Evolutionary conservation across 2,329 filamentous ascomycete genomes (phyloP).

Genomic region (Colletotrichum viniferum): DNA sequence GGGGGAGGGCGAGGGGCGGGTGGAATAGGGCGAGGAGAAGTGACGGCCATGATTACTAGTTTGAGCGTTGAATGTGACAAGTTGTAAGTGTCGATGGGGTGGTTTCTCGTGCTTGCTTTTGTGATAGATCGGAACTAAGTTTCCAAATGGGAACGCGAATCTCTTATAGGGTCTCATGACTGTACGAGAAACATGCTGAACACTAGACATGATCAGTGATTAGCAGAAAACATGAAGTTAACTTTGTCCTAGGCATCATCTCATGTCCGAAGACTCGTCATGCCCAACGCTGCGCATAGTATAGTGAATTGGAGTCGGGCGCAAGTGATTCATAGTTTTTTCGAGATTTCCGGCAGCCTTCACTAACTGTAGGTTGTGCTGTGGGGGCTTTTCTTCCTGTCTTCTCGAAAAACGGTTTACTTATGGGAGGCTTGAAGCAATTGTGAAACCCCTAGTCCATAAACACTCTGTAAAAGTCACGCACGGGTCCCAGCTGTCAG

Average conservation of each 20-base stretch:
- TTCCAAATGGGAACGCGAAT: neutral
- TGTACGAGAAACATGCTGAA: neutral
- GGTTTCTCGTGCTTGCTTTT: neutral
- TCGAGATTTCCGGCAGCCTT: neutral
- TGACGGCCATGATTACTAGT: neutral
- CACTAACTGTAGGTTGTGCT: neutral
- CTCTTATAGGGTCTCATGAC: neutral
- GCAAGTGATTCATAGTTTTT: neutral
- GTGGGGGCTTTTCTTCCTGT: accelerated
- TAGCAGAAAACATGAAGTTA: neutral
- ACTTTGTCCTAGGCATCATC: neutral
- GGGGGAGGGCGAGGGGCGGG: neutral
- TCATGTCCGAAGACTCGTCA: neutral
- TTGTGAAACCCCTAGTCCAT: neutral
- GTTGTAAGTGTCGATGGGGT: accelerated
- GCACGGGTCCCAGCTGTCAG: neutral
- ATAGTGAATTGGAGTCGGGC: neutral
- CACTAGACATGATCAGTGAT: neutral
- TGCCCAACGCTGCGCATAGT: accelerated
- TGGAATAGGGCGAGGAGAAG: neutral
- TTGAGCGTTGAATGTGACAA: neutral
- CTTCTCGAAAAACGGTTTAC: neutral
- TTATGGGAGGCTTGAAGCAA: neutral
- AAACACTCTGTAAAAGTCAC: neutral
- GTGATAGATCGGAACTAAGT: neutral